These are phyloP conservation scores for Xylaria sp. DNA, from an alignment of 2,329 filamentous ascomycete genomes.

Conservation along the genomic window DNA sequence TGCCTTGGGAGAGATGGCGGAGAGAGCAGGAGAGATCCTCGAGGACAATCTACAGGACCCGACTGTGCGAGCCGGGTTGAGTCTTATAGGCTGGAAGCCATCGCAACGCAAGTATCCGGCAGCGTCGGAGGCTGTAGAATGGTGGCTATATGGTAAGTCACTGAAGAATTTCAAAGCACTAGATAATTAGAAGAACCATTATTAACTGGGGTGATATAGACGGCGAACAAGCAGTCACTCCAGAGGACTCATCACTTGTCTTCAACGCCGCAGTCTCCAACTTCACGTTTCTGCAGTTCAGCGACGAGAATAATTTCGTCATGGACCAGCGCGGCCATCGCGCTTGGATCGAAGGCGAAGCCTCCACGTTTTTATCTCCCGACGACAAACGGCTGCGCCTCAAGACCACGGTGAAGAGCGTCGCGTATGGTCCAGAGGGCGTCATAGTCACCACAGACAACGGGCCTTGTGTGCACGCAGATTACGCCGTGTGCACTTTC, in stretches of 20 bases:
- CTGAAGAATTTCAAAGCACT: not conserved
- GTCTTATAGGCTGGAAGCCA: constrained; percentile 16
- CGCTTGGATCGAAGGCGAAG: constrained; percentile 13
- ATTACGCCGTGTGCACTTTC: constrained; percentile 11
- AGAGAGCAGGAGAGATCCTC: constrained; percentile 14
- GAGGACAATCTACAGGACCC: constrained; percentile 2
- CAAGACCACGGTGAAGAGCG: not conserved
- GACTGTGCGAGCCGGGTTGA: constrained; percentile 11
- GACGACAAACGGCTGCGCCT: not conserved
- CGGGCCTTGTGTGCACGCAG: constrained; percentile 7
- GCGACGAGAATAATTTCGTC: constrained; percentile 14
- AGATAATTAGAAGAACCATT: not conserved
- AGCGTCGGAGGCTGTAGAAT: constrained; percentile 5
- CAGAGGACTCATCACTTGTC: constrained; percentile 13
- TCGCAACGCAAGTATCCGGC: constrained; percentile 2
- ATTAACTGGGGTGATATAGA: constrained; percentile 3
- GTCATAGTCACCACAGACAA: constrained; percentile 1
- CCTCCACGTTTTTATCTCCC: constrained; percentile 8
- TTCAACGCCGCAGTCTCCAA: constrained; percentile 17
- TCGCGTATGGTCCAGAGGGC: not conserved
- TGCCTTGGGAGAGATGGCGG: not conserved
- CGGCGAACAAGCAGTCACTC: constrained; percentile 9
- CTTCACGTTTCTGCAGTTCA: constrained; percentile 14
- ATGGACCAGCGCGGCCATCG: constrained; percentile 12
- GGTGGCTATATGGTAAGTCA: constrained; percentile 16